Evolutionary conservation across 768 basidiomycete genomes (phyloP).

Genomic region (Serendipita sp.): DNA sequence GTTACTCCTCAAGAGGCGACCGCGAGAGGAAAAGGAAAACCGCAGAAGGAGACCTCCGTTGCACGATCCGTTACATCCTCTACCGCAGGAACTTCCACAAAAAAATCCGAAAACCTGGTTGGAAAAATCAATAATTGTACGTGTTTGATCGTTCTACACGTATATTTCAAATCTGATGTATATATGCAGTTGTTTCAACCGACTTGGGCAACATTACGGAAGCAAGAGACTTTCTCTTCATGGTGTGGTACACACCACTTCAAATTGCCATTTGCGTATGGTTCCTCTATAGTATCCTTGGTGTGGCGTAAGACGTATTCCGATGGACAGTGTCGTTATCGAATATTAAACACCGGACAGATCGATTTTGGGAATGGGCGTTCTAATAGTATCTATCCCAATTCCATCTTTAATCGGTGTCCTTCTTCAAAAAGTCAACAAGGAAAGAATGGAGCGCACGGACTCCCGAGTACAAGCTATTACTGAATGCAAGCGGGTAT

Average conservation of each 20-base stretch:
- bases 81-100: background rate
- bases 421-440: conserved; percentile 32
- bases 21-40: conserved; percentile 10
- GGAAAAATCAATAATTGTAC: conserved; percentile 56
- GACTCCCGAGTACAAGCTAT: conserved; percentile 47
- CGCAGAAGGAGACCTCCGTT: conserved; percentile 7
- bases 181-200: conserved; percentile 36
- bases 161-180: background rate
- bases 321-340: background rate
- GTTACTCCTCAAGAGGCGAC: background rate
- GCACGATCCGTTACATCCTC: background rate
- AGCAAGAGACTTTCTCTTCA: conserved; percentile 24
- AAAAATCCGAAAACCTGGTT: conserved; percentile 33
- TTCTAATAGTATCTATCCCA: conserved; percentile 39
- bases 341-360: conserved; percentile 18
- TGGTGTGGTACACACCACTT: conserved; percentile 20
- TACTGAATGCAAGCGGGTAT: conserved; percentile 35
- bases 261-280: conserved; percentile 22
- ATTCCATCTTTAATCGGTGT: conserved; percentile 42
- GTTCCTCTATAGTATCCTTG: conserved; percentile 32
- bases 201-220: conserved; percentile 33
- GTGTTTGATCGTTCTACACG: background rate
- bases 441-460: conserved; percentile 34
- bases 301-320: conserved; percentile 28
- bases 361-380: conserved; percentile 40